Evolutionary conservation across 768 basidiomycete genomes (phyloP), one percentile per base, ranked within the genome.

Genomic region (Trichaptum fuscoviolaceum): DNA sequence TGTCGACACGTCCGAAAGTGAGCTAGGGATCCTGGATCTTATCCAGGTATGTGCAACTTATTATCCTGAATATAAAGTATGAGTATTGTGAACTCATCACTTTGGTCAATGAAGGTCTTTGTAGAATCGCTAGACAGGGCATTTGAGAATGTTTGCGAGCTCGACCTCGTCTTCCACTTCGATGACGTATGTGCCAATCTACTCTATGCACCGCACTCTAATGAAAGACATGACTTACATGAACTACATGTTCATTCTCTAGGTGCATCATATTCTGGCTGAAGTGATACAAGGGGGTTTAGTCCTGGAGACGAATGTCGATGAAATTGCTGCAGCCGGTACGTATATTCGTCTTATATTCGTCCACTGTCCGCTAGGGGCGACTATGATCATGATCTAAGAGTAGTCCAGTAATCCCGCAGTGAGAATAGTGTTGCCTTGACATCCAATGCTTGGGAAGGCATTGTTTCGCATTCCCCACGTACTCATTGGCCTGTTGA

Each of bases 101-200:
- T 35, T 25, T 26, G 57, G 9, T 65, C 64, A 17, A 6, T 66
- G 10, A 0, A 96, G 96, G 97, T 99, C 20, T 95, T 99, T 73
- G 97, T 99, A 66, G 97, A 99, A 80, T 90, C 93, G 2, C 83
- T 99, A 36, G 97, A 99, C 77, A 83, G 95, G 42, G 89, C 94
- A 18, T 99, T 99, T 74, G 95, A 97, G 81, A 99, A 98, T 73
- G 97, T 99, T 0, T 99, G 97, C 77, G 97, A 99, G 76, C 82
- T 99, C 59, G 97, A 99, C 76, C 84, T 99, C 15, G 96, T 99
- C 63, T 99, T 99, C 76, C 96, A 98, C 76, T 99, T 98, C 73
- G 97, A 99, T 75, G 95, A 99, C 83, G 96, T 93, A 70, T 35
- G 83, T 70, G 35, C 63, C 10, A 15, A 20, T 35, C 57, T 30